A percentile compares a stretch with the other conserved stretches of the same genome.
Conservation (phyloP, 148 eudicot species). For the Rhododendron ferrugineum region DNA sequence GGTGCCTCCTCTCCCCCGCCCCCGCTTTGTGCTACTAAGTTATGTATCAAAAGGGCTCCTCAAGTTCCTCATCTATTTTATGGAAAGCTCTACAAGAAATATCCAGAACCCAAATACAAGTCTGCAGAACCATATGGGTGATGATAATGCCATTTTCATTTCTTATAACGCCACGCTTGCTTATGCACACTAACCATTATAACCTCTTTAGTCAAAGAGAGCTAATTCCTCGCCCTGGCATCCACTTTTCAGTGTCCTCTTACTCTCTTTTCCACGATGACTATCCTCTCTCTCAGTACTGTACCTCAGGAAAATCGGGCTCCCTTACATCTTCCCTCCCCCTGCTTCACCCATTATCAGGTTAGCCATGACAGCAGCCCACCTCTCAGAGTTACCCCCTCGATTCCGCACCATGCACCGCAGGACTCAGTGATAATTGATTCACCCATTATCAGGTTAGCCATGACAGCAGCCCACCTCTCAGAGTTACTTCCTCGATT, state of each 20-base stretch:
- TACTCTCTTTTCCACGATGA: not conserved
- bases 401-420: not conserved
- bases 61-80: not conserved
- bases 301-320: not conserved
- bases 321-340: not conserved
- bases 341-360: not conserved
- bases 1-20: too few relatives aligned
- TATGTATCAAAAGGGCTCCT: not conserved
- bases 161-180: not conserved
- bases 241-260: not conserved
- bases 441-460: not conserved
- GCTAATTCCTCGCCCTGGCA: not conserved
- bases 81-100: not conserved
- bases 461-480: not conserved
- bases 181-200: not conserved
- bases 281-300: not conserved
- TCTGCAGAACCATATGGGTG: not conserved
- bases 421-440: not conserved
- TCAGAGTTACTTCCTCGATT: not conserved
- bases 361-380: not conserved
- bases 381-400: not conserved
- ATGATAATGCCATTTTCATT: not conserved
- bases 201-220: not conserved
- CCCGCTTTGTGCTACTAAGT: too few relatives aligned
- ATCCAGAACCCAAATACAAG: not conserved